These are phyloP conservation scores for Alnus glutinosa DNA, from an alignment of 306 rosid genomes.

Conservation along the genomic window DNA sequence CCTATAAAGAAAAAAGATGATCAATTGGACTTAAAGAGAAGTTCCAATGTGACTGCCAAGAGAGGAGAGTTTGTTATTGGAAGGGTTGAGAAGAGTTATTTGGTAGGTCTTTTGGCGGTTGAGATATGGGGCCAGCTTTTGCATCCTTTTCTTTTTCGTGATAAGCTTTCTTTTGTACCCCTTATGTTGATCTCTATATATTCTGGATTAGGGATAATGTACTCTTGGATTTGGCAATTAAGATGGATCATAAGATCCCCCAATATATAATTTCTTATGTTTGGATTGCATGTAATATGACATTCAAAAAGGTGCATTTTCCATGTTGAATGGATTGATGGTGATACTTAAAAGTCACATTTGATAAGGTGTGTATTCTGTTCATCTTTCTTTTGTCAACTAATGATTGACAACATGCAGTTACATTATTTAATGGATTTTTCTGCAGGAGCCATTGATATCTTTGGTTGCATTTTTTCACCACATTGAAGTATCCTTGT, in stretches of 20 bases:
- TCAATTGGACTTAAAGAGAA: conserved; percentile 23
- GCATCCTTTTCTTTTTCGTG: conserved; percentile 68
- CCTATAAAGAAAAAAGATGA: conserved; percentile 29
- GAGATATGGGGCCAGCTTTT: conserved; percentile 85
- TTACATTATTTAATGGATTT: no score
- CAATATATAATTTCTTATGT: no score
- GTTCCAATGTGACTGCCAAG: conserved; percentile 12
- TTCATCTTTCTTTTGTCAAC: no score
- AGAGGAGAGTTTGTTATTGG: conserved; percentile 46
- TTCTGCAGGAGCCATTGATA: no score
- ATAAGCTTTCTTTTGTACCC: conserved; percentile 71
- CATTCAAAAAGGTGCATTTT: not conserved
- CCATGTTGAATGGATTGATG: not conserved
- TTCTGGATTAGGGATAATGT: conserved; percentile 71
- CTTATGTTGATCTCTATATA: conserved; percentile 76
- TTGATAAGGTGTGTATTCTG: no score
- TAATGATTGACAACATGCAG: no score
- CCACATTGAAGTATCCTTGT: no score
- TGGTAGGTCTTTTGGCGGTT: conserved; percentile 63
- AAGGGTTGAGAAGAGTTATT: conserved; percentile 50
- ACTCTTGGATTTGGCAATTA: conserved; percentile 92
- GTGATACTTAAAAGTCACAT: no score
- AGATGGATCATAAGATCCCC: conserved; percentile 45
- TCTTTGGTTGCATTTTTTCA: no score
- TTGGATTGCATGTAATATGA: not conserved